A percentile compares a stretch with the other conserved stretches of the same genome.
Conservation (phyloP, 2,329 filamentous ascomycete genomes). For the Neofusicoccum umdonicola region DNA sequence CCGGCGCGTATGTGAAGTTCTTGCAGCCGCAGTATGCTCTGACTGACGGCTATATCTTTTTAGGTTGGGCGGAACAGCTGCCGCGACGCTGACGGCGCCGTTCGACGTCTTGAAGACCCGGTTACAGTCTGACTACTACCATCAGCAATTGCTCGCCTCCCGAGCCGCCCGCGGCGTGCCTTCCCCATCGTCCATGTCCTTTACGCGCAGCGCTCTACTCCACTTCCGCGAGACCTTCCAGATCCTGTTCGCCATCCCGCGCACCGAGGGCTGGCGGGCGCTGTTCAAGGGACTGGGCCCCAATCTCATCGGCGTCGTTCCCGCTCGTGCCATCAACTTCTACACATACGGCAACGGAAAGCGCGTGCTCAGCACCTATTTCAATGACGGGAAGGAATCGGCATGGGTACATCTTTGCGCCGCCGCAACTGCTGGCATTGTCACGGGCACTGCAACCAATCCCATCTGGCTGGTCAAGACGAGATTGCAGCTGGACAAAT, state of each 20-base stretch:
- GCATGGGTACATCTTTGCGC: constrained; percentile 76
- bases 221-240: constrained; percentile 85
- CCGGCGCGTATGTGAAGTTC: constrained; percentile 66
- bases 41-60: neutral
- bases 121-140: constrained; percentile 92
- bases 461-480: constrained; percentile 98
- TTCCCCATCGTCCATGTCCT: constrained; percentile 58
- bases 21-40: constrained; percentile 20
- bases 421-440: constrained; percentile 74
- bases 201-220: constrained; percentile 63
- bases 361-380: constrained; percentile 70
- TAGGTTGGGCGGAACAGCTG: constrained; percentile 85
- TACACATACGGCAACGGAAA: constrained; percentile 93
- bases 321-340: constrained; percentile 89
- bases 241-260: constrained; percentile 78
- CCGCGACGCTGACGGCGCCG: constrained; percentile 87
- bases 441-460: constrained; percentile 88
- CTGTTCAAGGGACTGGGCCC: constrained; percentile 92
- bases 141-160: constrained; percentile 70
- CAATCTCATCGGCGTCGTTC: constrained; percentile 85
- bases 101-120: constrained; percentile 93
- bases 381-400: constrained; percentile 68
- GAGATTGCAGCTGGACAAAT: constrained; percentile 85
- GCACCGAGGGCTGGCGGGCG: constrained; percentile 77
- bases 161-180: constrained; percentile 58